These are phyloP conservation scores for Rhizomucor pusillus DNA, from an alignment of 371 early-diverging fungal genomes.

Conservation along the genomic window DNA sequence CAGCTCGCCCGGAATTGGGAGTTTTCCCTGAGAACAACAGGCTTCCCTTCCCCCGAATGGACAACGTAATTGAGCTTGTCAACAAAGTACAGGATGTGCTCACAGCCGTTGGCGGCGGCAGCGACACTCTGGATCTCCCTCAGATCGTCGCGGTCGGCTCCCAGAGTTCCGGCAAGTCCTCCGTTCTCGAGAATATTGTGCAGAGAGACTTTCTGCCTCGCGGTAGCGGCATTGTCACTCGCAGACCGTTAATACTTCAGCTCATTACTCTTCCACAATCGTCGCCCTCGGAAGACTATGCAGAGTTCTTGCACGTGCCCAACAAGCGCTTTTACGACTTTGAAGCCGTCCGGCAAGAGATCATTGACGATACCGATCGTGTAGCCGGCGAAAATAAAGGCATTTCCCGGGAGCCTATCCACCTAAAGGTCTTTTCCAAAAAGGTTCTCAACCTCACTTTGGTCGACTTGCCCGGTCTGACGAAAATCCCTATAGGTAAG, in stretches of 20 bases:
- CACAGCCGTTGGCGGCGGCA: constrained; percentile 65
- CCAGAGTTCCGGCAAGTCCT: constrained; percentile 93
- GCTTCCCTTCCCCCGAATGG: no score
- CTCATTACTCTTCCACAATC: constrained; percentile 63
- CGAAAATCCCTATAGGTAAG: constrained; percentile 61
- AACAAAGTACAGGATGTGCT: constrained; percentile 96
- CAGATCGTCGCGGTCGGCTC: constrained; percentile 86
- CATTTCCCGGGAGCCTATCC: constrained; percentile 81
- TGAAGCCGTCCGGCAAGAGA: constrained; percentile 79
- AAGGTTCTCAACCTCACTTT: constrained; percentile 88
- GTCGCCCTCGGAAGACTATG: constrained; percentile 49
- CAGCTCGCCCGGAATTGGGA: no score
- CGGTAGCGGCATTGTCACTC: constrained; percentile 91
- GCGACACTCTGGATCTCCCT: constrained; percentile 85
- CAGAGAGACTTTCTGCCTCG: constrained; percentile 90
- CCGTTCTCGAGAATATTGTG: constrained; percentile 89
- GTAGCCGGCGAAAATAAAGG: constrained; percentile 85
- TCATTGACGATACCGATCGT: constrained; percentile 84
- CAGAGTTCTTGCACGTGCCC: constrained; percentile 77
- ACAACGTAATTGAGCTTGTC: constrained; percentile 80
- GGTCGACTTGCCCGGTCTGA: constrained; percentile 92
- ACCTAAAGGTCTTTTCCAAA: constrained; percentile 81
- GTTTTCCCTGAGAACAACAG: no score
- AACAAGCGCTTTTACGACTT: constrained; percentile 78
- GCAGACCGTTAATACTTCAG: constrained; percentile 91